Base-by-base conservation (phyloP, 805 yeast genomes). In the Dipodascus albidus region DNA sequence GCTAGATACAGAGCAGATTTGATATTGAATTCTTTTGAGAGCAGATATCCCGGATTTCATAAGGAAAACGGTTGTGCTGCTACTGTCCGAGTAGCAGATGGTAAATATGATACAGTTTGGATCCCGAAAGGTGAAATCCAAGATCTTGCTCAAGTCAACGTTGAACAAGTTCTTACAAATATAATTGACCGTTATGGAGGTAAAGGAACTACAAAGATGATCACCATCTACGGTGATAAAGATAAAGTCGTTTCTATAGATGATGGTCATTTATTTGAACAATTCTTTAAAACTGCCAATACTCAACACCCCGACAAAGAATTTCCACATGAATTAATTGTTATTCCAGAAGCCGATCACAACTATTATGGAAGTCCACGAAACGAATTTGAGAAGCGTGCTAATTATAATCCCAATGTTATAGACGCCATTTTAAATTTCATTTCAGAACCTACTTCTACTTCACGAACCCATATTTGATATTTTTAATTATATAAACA, bases 341-440 rank as follows among this genome's bases (percentile, higher is more conserved):
- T 87, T 4, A 70, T 90, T 11, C 77, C 79, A 0, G 73, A 72
- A 48, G 96, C 96, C 0, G 91, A 87, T 64, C 98, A 90, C 67
- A 87, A 85, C 61, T 89, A 47, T 27, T 47, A 47, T 22, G 49
- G 31, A 4, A 8, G 27, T 9, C 49, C 24, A 9, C n/a, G 89
- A 91, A 48, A 23, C 22, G 47, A 44, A 31, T 27, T 31, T 21
- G 52, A 38, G 19, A 54, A 53, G 33, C 68, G 69, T 35, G 79
- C 81, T 48, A 85, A 86, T 63, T 85, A 79, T 67, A 82, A 79
- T 59, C 72, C 68, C 51, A 14, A 20, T 4, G 49, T n/a, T 6
- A 17, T 47, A 8, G 27, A 22, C 3, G 23, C 6, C 4, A 21
- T 47, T 8, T n/a, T 21, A 22, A 6, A 47, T 6, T 47, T 47